Conservation (phyloP, 2,329 filamentous ascomycete species). For the Cladobotryum mycophilum region DNA sequence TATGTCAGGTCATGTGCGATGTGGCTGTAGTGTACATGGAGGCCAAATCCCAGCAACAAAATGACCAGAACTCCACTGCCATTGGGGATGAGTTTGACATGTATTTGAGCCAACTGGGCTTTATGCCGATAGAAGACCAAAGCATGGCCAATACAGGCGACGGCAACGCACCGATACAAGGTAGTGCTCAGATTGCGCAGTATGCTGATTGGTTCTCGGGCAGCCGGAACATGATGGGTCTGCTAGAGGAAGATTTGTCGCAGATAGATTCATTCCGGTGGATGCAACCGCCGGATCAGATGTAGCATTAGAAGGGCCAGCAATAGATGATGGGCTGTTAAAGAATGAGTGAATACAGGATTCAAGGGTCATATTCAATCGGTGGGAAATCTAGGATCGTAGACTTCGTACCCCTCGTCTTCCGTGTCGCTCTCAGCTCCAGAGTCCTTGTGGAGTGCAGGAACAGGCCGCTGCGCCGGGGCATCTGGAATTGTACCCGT, state of each 20-base stretch:
- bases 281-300: constrained; percentile 20
- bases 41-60: constrained; percentile 45
- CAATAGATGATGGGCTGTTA: not conserved
- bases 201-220: constrained; percentile 62
- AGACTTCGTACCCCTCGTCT: constrained; percentile 65
- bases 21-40: constrained; percentile 58
- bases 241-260: constrained; percentile 56
- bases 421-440: constrained; percentile 57
- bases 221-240: constrained; percentile 57
- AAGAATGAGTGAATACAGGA: not conserved
- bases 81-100: constrained; percentile 57
- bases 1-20: constrained; percentile 56
- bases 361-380: constrained; percentile 37
- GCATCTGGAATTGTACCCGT: constrained; percentile 22
- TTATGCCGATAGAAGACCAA: constrained; percentile 42
- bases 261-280: constrained; percentile 35
- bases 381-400: constrained; percentile 55
- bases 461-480: constrained; percentile 29
- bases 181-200: constrained; percentile 35
- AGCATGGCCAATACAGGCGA: constrained; percentile 20
- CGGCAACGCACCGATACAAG: constrained; percentile 14
- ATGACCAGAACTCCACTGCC: constrained; percentile 39
- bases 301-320: not conserved
- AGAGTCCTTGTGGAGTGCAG: constrained; percentile 18
- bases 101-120: constrained; percentile 57